A percentile compares a stretch with the other conserved stretches of the same genome.
phyloP scores from a whole-genome alignment of 192 early-diverging fungal species.

The Gigaspora rosea region DNA sequence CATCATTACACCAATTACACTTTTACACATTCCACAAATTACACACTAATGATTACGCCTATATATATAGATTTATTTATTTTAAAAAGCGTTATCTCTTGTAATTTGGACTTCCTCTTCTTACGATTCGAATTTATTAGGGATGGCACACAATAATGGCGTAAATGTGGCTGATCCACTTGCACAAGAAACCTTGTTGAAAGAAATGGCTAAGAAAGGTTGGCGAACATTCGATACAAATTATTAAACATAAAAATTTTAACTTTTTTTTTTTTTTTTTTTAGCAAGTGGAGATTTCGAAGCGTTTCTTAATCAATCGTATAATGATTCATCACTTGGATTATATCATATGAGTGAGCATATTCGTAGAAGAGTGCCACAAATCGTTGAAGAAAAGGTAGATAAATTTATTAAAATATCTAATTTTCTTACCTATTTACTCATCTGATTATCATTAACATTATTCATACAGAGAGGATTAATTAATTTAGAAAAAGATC shows the following conservation, averaged over 20 bases:
- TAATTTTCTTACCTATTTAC: not conserved
- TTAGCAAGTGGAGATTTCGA: conserved; percentile 18
- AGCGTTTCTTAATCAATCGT: conserved; percentile 2
- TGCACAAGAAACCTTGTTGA: not conserved
- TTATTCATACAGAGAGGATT: not conserved
- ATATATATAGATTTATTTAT: too few species aligned
- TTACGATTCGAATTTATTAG: too few species aligned
- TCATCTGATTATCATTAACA: not conserved
- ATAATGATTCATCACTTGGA: conserved; percentile 30
- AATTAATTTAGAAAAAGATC: not conserved
- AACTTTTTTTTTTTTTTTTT: not conserved
- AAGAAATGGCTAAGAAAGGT: not conserved
- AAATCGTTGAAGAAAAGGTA: conserved; percentile 34
- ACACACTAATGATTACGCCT: too few species aligned
- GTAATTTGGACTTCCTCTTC: too few species aligned
- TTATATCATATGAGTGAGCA: conserved; percentile 33
- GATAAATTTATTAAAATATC: not conserved
- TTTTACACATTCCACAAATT: too few species aligned
- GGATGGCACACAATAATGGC: too few species aligned
- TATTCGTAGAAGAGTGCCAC: conserved; percentile 32
- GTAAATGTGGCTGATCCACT: not conserved
- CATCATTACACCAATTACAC: too few species aligned
- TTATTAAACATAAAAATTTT: not conserved
- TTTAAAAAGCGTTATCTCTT: too few species aligned
- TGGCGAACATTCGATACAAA: not conserved